Evolutionary conservation across 2,329 filamentous ascomycete genomes (phyloP), one percentile per base, ranked within the genome.

Genomic region (Ceratocystis albifundus): DNA sequence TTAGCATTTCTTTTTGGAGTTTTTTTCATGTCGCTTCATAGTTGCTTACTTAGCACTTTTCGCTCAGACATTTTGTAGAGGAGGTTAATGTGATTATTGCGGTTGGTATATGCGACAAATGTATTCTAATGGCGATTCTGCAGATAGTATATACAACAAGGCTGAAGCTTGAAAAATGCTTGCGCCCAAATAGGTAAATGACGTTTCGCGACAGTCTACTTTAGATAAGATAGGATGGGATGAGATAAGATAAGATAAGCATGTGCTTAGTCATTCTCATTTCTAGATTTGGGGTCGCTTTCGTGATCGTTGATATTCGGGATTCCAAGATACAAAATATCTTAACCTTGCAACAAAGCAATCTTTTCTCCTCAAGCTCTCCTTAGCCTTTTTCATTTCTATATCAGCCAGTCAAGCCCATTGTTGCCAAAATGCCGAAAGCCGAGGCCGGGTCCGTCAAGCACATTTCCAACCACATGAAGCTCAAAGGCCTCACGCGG

Each of bases 371-470:
- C 20, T 22, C 1, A 6, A 10, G 48, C n/a, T n/a, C n/a, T 28
- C 15, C 22, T 28, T 22, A 4, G 25, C 6, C 59, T 28, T 45
- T 3, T 4, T 15, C 8, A 8, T 12, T 28, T n/a, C 4, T 3
- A 41, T 15, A 61, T 10, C 25, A 62, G 22, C 1, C 6, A 63
- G n/a, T 50, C 41, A 50, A 30, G 15, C 8, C 44, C 4, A 65
- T 17, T 22, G 61, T 68, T 71, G 71, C 72, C 78, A 87, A 74
- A 64, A 97, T 97, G 93, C 87, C 88, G 65, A 90, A 89, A 79
- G 94, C 94, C 72, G 94, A 97, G 79, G 86, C 90, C 65, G 94
- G 94, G 69, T 89, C 87, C 66, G 90, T 88, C n/a, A 97, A 96
- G 78, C 84, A 90, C 75, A 82, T 97, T 68, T 85, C 84, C 76